Base-by-base conservation (phyloP, 768 basidiomycete genomes). In the Mycena crocata region DNA sequence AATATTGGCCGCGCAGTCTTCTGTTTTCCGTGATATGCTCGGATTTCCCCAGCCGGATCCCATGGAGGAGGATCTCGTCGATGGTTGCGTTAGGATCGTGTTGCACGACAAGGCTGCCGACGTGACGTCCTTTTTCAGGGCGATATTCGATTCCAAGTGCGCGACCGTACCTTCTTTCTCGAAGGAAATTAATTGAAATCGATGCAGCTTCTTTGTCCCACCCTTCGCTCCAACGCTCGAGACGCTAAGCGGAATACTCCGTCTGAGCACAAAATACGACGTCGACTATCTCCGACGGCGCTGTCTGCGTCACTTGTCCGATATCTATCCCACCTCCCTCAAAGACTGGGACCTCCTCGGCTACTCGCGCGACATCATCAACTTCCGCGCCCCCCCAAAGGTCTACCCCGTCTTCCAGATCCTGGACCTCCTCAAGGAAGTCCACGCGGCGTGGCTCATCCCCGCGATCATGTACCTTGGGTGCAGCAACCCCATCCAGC, bases 401-500 rank as follows among this genome's bases (percentile, higher is more conserved):
- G 56, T 62, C n/a, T 68, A 63, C 32, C 62, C 66, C 28, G 57
- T 63, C 26, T 62, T 68, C 34, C 55, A 62, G 24, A 17, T 63
- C 50, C 56, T 68, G 19, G 49, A 57, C 2, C 51, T 68, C 8
- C 55, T 62, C 39, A 52, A 48, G 37, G 61, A 63, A 17, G 28
- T 57, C 39, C 50, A 46, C 14, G 66, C 66, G 7, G 56, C 60
- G 19, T 68, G 66, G 66, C 45, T 68, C 0, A 32, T 63, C 6
- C 66, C 66, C 24, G 55, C 61, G 13, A 52, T 58, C n/a, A 68
- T 68, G 66, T 68, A 68, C 30, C 61, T 68, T n/a, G 66, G 61
- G 15, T 51, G 57, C 49, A 62, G 66, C 44, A 62, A 44, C 45
- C 61, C 61, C 3, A 59, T 68, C 39, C 55, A 68, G 49, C 61